Base-by-base conservation (phyloP, 2,329 filamentous ascomycete genomes). In the Purpureocillium takamizusanense region DNA sequence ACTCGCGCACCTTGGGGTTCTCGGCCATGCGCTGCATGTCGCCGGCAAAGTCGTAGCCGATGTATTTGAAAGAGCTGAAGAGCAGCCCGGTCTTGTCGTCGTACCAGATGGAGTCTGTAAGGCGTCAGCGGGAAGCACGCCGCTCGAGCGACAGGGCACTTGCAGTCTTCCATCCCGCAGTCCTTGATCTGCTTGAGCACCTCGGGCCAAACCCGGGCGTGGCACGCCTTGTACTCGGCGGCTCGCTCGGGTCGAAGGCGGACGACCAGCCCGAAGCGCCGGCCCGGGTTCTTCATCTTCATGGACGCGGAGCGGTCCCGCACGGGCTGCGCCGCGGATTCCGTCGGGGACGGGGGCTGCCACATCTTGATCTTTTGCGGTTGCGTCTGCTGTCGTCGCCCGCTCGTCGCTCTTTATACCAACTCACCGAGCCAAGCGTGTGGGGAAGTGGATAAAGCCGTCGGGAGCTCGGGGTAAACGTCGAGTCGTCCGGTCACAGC, bases 11-110 rank as follows among this genome's bases (percentile, higher is more conserved):
- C 52, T 80, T 81, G 1, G 76, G 72, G 49, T 88, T 86, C 41
- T 76, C 76, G 1, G 72, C 69, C 83, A 89, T 88, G 44, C 67
- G 70, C 57, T 76, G 72, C 86, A 90, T 89, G 53, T 90, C 85
- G 9, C 69, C 79, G 3, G 74, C 78, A 43, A 76, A 88, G 46
- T 86, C 73, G 42, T 73, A 73, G 0, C 86, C 85, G n/a, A 83
- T 67, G 51, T 89, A 90, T 56, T 86, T 88, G 67, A 88, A 86
- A 17, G 67, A 78, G 0, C 82, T 81, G 54, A 89, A 89, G 2
- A 90, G 68, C 31, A 80, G 79, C 38, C 74, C 63, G 0, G 72
- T 71, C 5, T 56, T 61, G 11, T 78, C 68, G 52, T 86, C 80
- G 49, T 84, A 76, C 61, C 75, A 87, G 55, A 89, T 83, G 46